These are phyloP conservation scores for Lipomyces chichibuensis DNA, from an alignment of 805 yeast genomes.

Conservation along the genomic window DNA sequence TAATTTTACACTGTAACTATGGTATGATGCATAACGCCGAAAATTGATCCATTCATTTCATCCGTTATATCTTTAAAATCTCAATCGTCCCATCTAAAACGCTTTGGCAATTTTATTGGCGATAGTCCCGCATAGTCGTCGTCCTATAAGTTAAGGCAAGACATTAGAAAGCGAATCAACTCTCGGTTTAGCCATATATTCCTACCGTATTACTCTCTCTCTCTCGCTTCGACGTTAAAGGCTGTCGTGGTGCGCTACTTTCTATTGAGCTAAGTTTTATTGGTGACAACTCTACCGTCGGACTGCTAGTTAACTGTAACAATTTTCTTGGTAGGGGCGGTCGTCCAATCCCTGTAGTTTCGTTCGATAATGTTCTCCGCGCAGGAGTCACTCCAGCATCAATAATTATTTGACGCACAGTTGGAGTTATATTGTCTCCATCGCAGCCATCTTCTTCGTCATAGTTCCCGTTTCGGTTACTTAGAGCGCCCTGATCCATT, in stretches of 20 bases:
- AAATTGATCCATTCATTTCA: no score
- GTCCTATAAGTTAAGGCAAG: neutral
- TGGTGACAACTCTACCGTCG: constrained; percentile 8
- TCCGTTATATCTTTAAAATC: neutral
- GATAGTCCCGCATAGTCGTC: constrained; percentile 11
- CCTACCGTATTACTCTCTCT: neutral
- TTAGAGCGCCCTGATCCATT: neutral
- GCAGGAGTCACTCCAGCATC: constrained; percentile 14
- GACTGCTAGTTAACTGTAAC: constrained; percentile 8
- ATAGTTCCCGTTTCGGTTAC: neutral
- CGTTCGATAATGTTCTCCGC: neutral
- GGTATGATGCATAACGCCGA: no score
- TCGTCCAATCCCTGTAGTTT: neutral
- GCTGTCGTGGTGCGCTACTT: neutral
- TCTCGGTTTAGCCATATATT: neutral
- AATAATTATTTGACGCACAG: constrained; percentile 5
- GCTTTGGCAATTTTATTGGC: constrained; percentile 20
- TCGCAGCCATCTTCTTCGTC: neutral
- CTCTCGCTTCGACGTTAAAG: neutral
- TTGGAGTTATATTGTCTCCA: constrained; percentile 4
- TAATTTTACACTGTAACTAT: no score
- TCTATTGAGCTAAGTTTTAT: constrained; percentile 4
- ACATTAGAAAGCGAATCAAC: neutral
- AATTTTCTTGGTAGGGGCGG: neutral
- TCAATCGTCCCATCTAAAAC: constrained; percentile 4